Base-by-base conservation (phyloP, 2,329 filamentous ascomycete genomes). In the Neonectria hederae region DNA sequence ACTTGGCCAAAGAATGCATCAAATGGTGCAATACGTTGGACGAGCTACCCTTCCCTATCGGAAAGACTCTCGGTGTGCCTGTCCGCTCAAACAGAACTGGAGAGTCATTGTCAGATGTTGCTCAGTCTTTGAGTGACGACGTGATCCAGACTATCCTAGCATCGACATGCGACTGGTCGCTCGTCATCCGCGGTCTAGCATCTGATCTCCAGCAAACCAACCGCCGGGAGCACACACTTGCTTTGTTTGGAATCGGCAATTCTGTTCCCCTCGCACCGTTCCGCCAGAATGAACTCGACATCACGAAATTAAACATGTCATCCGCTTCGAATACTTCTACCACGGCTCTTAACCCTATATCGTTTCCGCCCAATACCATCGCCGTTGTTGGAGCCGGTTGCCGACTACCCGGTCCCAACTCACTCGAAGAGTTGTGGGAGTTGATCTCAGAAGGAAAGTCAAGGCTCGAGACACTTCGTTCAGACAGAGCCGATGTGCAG, bases 351-450 rank as follows among this genome's bases (percentile, higher is more conserved):
- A 30, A n/a, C 26, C 40, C 28, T 6, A 54, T 55, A 13, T 54
- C 28, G 28, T 68, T 68, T 24, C 66, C 66, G 17, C 22, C 64
- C 1, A 51, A 55, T 13, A 42, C 63, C 46, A 65, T 74, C 26
- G 72, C 71, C n/a, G 60, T 74, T n/a, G 63, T 74, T 2, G 72
- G 72, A 11, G 57, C 62, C 19, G 65, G 63, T 28, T 73, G 71
- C 38, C 70, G 70, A 2, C 59, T 72, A 22, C 66, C 72, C 13
- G 67, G 65, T 2, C 64, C 66, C n/a, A 65, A 24, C 42, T 65
- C 61, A 5, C 62, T 69, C 1, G 65, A 69, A 5, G 56, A 73
- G 52, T 63, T 74, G 8, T 74, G 72, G 72, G 59, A 70, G 1
- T 21, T 72, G 8, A 60, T 72, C 26, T 63, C 65, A 21, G 40